Evolutionary conservation across 2,329 filamentous ascomycete genomes (phyloP).

Genomic region (Nothophoma quercina): DNA sequence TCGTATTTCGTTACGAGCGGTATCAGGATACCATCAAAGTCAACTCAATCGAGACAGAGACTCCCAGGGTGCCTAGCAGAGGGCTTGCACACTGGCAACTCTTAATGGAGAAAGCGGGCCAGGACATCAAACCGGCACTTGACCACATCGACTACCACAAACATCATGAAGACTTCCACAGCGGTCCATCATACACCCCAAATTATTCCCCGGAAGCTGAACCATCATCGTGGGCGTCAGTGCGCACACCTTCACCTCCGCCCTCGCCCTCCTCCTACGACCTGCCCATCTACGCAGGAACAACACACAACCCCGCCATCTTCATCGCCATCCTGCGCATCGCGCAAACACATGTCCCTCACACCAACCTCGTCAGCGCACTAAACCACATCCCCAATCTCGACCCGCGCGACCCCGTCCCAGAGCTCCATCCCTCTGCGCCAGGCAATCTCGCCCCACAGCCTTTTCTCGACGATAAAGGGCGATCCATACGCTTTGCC

Average conservation of each 20-base stretch:
- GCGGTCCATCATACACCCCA: background rate
- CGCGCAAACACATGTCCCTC: slow-evolving; percentile 28
- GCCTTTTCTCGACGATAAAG: background rate
- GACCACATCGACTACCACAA: slow-evolving; percentile 2
- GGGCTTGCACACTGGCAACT: slow-evolving; percentile 1
- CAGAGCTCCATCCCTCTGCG: background rate
- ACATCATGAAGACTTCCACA: background rate
- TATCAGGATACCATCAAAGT: slow-evolving; percentile 4
- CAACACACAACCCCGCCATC: slow-evolving; percentile 26
- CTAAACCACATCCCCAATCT: slow-evolving; percentile 32
- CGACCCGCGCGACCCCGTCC: slow-evolving; percentile 1
- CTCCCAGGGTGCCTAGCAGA: background rate
- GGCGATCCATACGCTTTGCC: background rate
- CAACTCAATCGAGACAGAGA: background rate
- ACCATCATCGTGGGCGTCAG: background rate
- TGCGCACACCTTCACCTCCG: slow-evolving; percentile 1
- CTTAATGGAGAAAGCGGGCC: background rate
- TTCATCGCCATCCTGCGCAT: slow-evolving; percentile 32
- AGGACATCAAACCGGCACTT: background rate
- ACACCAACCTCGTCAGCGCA: slow-evolving; percentile 26
- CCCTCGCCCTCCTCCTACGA: background rate
- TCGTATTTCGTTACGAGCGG: slow-evolving; percentile 1
- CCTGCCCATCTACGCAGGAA: slow-evolving; percentile 24
- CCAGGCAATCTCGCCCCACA: background rate
- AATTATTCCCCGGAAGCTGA: background rate